These are phyloP conservation scores for Nigrospora osmanthi DNA, from an alignment of 2,329 filamentous ascomycete species.

Conservation along the genomic window DNA sequence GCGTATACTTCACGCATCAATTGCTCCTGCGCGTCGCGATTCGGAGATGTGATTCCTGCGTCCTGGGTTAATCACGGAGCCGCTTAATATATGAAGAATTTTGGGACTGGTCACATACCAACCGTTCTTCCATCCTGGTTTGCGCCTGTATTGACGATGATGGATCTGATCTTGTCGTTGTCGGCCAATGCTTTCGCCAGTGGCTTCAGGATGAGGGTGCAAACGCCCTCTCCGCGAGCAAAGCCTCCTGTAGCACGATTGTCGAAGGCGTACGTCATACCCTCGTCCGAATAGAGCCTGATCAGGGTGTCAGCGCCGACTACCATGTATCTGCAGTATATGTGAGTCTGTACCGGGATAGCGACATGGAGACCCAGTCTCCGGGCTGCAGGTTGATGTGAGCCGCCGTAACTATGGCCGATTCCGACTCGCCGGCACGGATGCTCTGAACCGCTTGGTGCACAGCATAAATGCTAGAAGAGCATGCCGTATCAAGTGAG, in stretches of 20 bases:
- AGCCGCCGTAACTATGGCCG: conserved; percentile 9
- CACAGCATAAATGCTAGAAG: conserved; percentile 26
- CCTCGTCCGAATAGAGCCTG: conserved; percentile 3
- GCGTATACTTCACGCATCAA: conserved; percentile 18
- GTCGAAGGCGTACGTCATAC: conserved; percentile 12
- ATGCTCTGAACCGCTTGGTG: conserved; percentile 21
- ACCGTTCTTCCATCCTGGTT: conserved; percentile 12
- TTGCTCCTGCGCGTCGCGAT: conserved; percentile 13
- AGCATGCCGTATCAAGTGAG: conserved; percentile 38
- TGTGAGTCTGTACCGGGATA: neutral
- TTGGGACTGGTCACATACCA: conserved; percentile 3
- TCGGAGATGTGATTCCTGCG: conserved; percentile 19
- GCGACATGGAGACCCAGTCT: conserved; percentile 17
- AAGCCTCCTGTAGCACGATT: conserved; percentile 22
- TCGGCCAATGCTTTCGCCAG: conserved; percentile 22
- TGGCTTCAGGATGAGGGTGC: conserved; percentile 22
- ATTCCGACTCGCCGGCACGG: conserved; percentile 14
- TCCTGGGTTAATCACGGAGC: too few relatives aligned
- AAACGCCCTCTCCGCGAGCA: conserved; percentile 25
- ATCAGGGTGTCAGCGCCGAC: neutral
- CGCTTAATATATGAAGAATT: neutral
- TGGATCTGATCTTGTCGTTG: conserved; percentile 23
- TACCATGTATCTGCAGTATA: neutral
- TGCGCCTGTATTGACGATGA: conserved; percentile 22
- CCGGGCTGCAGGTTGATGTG: conserved; percentile 8